Evolutionary conservation across 2,329 filamentous ascomycete genomes (phyloP).

Genomic region (Pseudogymnoascus sp.): DNA sequence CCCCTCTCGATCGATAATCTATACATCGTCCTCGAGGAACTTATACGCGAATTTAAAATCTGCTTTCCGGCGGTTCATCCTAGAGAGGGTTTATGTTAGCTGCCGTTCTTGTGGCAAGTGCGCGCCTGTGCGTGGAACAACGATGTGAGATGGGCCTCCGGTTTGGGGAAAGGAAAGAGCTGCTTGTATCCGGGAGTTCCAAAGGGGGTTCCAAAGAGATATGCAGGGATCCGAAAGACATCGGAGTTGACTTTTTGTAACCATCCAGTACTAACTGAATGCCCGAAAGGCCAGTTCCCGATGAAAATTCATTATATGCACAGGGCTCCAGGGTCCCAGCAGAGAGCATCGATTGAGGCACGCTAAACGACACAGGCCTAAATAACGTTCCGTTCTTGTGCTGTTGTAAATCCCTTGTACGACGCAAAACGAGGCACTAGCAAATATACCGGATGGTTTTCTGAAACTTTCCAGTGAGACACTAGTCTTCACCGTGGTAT

Average conservation of each 20-base stretch:
- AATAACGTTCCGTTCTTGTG: neutral
- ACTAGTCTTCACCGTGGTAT: slow-evolving; percentile 12
- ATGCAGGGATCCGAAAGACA: slow-evolving; percentile 8
- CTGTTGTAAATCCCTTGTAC: neutral
- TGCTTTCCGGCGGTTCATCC: slow-evolving; percentile 97
- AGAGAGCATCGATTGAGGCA: slow-evolving; percentile 4
- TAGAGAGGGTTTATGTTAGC: slow-evolving; percentile 34
- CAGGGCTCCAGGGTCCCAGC: neutral
- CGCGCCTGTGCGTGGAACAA: neutral
- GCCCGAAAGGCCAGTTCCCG: neutral
- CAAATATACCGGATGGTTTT: neutral
- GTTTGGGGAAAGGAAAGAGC: neutral
- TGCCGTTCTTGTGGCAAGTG: neutral
- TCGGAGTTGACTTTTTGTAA: neutral
- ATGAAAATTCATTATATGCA: neutral
- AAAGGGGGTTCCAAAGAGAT: neutral
- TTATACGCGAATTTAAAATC: slow-evolving; percentile 99
- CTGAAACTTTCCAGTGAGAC: slow-evolving; percentile 15
- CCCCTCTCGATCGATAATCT: slow-evolving; percentile 57
- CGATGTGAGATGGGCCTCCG: slow-evolving; percentile 4
- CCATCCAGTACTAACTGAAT: slow-evolving; percentile 10
- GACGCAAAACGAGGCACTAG: neutral
- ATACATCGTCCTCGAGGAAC: slow-evolving; percentile 91
- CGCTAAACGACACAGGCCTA: neutral
- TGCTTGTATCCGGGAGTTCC: neutral